These are phyloP conservation scores for Clitopilus passeckerianus DNA, from an alignment of 768 basidiomycete genomes.

Conservation along the genomic window DNA sequence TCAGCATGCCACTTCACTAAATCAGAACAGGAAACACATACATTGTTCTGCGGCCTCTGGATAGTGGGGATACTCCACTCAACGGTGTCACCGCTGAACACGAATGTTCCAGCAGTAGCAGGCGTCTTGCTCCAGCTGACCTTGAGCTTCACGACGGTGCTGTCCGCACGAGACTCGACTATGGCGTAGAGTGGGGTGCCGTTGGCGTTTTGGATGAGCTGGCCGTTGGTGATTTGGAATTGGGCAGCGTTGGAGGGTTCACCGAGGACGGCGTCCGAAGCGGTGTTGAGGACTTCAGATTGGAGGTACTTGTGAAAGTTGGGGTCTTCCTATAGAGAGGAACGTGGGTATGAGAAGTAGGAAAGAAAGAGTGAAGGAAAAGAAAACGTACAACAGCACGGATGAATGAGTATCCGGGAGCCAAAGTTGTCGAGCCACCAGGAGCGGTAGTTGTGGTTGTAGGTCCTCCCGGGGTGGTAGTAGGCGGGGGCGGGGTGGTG, in stretches of 20 bases:
- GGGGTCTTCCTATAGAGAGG: constrained; percentile 37
- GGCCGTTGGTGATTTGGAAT: constrained; percentile 40
- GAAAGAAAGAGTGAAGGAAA: background rate
- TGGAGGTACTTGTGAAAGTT: constrained; percentile 62
- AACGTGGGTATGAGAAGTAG: background rate
- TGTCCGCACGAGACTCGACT: constrained; percentile 41
- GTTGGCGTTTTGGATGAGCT: constrained; percentile 24
- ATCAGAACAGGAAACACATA: constrained; percentile 17
- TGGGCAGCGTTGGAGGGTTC: constrained; percentile 45
- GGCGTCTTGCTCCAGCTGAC: constrained; percentile 46
- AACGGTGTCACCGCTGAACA: constrained; percentile 53
- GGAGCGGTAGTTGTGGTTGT: constrained; percentile 29
- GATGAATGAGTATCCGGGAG: constrained; percentile 49
- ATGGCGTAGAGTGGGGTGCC: constrained; percentile 43
- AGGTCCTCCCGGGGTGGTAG: constrained; percentile 7
- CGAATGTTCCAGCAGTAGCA: constrained; percentile 43
- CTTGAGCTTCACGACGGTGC: constrained; percentile 41
- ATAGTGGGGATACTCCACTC: constrained; percentile 51
- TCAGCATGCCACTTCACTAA: background rate
- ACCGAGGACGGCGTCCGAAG: constrained; percentile 47
- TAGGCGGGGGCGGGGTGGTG: background rate
- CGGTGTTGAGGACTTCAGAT: constrained; percentile 38
- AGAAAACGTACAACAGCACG: constrained; percentile 42
- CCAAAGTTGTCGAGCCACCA: constrained; percentile 38
- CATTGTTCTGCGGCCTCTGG: constrained; percentile 46